A percentile compares a stretch with the other conserved stretches of the same genome.
phyloP scores from a whole-genome alignment of 768 basidiomycete species.

The Calocybe cyanea region DNA sequence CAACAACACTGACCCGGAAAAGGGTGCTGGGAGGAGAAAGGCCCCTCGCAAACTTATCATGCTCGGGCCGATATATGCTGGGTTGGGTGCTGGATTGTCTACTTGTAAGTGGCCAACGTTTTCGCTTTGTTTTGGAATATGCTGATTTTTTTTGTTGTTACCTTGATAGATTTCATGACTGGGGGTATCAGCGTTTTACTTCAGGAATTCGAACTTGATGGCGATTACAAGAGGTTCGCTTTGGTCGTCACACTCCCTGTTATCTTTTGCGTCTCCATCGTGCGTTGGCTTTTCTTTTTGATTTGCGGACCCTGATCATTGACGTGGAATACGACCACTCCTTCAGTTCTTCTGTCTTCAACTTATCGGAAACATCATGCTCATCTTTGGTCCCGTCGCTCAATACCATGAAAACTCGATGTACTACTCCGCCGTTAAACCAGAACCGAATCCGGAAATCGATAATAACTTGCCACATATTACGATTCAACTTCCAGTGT shows the following conservation, averaged over 20 bases:
- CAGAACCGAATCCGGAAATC: slow-evolving; percentile 61
- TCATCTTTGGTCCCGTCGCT: slow-evolving; percentile 52
- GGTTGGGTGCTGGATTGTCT: slow-evolving; percentile 60
- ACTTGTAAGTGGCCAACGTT: slow-evolving; percentile 48
- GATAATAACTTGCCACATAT: slow-evolving; percentile 72
- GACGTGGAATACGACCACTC: background rate
- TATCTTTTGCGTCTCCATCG: slow-evolving; percentile 74
- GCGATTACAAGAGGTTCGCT: slow-evolving; percentile 56
- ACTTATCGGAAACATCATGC: slow-evolving; percentile 60
- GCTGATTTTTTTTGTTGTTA: background rate
- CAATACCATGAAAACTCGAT: slow-evolving; percentile 83
- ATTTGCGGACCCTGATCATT: background rate
- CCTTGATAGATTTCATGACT: slow-evolving; percentile 52
- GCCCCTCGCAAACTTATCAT: slow-evolving; percentile 45
- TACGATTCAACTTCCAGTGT: slow-evolving; percentile 82
- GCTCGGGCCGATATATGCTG: slow-evolving; percentile 70
- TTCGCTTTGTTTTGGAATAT: background rate
- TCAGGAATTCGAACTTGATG: slow-evolving; percentile 67
- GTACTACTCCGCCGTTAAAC: slow-evolving; percentile 73
- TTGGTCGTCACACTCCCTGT: slow-evolving; percentile 64
- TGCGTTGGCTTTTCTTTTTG: slow-evolving; percentile 30
- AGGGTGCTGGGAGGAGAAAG: slow-evolving; percentile 25
- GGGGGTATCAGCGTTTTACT: slow-evolving; percentile 58
- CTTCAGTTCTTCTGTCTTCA: slow-evolving; percentile 81
- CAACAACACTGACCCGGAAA: slow-evolving; percentile 31